phyloP scores from a whole-genome alignment of 2,329 filamentous ascomycete genomes.

The Ceratocystis cubensis region DNA sequence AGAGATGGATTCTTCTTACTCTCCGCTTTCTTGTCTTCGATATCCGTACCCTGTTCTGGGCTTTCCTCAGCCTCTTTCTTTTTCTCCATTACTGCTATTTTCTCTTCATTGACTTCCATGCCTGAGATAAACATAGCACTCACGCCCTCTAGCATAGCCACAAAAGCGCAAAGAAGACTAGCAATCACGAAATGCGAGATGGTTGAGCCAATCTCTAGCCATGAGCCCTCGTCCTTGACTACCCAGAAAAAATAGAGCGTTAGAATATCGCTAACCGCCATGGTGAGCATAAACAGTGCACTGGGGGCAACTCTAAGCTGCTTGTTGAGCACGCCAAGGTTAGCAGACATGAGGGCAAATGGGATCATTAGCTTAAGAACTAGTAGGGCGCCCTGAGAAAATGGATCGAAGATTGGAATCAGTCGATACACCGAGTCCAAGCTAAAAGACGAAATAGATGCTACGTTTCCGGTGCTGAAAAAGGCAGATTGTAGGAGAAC shows the following conservation, averaged over 20 bases:
- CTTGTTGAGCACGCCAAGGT: conserved; percentile 84
- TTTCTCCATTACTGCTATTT: conserved; percentile 24
- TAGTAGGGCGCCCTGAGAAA: conserved; percentile 76
- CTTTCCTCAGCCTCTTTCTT: background rate
- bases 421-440: conserved; percentile 80
- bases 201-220: conserved; percentile 93
- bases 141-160: conserved; percentile 72
- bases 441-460: conserved; percentile 85
- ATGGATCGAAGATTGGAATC: conserved; percentile 84
- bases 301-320: conserved; percentile 72
- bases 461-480: conserved; percentile 93
- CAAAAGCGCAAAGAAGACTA: conserved; percentile 78
- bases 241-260: conserved; percentile 97
- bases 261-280: conserved; percentile 79
- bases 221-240: conserved; percentile 89
- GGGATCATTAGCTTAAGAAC: conserved; percentile 85
- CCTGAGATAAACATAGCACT: conserved; percentile 74
- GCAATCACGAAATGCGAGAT: conserved; percentile 95
- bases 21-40: background rate
- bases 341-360: conserved; percentile 83
- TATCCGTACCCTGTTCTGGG: background rate
- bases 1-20: background rate
- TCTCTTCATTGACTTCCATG: conserved; percentile 47
- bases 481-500: conserved; percentile 90
- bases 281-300: conserved; percentile 86